phyloP scores from a whole-genome alignment of 2,329 filamentous ascomycete species.

The Cladosporium phlei region DNA sequence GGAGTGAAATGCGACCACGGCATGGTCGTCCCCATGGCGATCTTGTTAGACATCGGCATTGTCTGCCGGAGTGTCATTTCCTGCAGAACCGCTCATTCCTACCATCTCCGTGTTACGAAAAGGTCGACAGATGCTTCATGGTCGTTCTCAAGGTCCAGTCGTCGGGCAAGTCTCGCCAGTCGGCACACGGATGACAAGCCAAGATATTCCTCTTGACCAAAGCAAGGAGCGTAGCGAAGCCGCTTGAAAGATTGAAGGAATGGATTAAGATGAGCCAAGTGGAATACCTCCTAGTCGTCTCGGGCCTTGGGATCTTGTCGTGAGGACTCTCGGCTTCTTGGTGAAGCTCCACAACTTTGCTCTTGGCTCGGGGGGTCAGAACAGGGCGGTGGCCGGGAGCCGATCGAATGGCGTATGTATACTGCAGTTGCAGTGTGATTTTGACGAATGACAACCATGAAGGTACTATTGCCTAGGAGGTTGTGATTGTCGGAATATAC shows the following conservation, averaged over 20 bases:
- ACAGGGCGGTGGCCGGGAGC: not conserved
- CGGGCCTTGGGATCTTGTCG: constrained; percentile 5
- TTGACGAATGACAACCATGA: not conserved
- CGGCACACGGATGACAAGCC: not conserved
- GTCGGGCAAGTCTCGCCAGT: not conserved
- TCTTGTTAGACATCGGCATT: not conserved
- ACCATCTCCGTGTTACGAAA: too few species aligned
- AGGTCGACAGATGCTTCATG: too few species aligned
- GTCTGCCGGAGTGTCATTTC: not conserved
- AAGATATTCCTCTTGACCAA: not conserved
- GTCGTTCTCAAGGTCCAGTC: not conserved
- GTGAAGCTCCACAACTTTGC: constrained; percentile 3
- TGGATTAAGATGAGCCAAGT: constrained; percentile 3
- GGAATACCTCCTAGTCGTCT: not conserved
- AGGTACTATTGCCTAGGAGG: too few species aligned
- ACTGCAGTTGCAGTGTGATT: not conserved
- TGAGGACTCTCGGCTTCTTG: constrained; percentile 7
- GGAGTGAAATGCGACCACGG: too few species aligned
- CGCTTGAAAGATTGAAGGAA: constrained; percentile 12
- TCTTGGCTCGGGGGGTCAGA: too few species aligned
- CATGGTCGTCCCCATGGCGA: too few species aligned
- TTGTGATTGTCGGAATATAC: too few species aligned
- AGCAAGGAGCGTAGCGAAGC: constrained; percentile 1
- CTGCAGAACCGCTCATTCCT: too few species aligned
- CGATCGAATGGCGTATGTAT: not conserved